Evolutionary conservation across 2,329 filamentous ascomycete genomes (phyloP).

Genomic region (Xylaria sp.): DNA sequence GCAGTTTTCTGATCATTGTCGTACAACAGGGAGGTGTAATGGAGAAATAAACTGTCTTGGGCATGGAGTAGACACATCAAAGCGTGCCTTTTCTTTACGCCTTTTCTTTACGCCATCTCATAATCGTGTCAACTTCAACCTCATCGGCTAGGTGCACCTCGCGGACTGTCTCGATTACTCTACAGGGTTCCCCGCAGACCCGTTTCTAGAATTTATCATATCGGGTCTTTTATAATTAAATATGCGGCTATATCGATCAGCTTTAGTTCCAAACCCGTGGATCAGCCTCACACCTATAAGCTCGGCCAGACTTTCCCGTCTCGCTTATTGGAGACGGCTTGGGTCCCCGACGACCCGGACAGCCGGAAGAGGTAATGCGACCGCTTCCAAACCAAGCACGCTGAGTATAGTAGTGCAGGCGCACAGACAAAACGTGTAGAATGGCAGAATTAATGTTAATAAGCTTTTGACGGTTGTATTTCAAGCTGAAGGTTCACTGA

Average conservation of each 20-base stretch:
- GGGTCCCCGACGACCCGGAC: conserved; percentile 27
- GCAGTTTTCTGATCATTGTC: background rate
- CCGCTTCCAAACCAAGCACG: background rate
- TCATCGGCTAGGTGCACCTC: background rate
- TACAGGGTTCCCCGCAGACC: background rate
- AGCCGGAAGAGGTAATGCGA: conserved; percentile 7
- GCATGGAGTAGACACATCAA: background rate
- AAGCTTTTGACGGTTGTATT: background rate
- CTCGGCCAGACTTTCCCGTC: conserved; percentile 20
- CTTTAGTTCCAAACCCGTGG: conserved; percentile 18
- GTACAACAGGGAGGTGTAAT: background rate
- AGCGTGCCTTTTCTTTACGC: background rate
- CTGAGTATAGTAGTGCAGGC: background rate
- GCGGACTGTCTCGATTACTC: background rate
- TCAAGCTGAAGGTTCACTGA: background rate
- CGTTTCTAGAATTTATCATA: background rate
- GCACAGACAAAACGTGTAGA: background rate
- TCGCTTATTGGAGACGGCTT: conserved; percentile 23
- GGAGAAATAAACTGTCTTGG: background rate
- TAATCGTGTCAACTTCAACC: background rate
- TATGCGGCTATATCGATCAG: background rate
- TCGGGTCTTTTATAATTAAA: background rate
- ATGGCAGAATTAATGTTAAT: background rate
- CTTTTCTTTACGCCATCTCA: background rate
- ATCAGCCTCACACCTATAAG: conserved; percentile 17